Base-by-base conservation (phyloP, 2,329 filamentous ascomycete genomes). In the Tolypocladium sp. region DNA sequence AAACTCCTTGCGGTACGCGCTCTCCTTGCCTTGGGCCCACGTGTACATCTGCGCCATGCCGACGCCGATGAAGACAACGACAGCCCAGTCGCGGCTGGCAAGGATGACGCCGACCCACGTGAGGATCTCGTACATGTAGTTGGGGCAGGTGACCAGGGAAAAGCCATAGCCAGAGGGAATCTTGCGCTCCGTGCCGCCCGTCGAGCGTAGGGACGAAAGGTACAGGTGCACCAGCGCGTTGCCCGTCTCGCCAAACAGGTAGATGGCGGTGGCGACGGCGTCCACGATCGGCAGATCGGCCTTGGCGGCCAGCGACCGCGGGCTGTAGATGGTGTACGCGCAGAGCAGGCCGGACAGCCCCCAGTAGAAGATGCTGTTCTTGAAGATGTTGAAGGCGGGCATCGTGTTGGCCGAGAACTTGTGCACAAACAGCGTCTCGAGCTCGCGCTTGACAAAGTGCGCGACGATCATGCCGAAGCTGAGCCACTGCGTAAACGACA, bases 301-400 rank as follows among this genome's bases (percentile, higher is more conserved):
- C 20, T 75, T 77, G 35, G 89, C 86, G 1, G 91, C 84, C 20
- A 85, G 80, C 5, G 89, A 87, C 64, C 77, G 82, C 7, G 92
- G 92, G 13, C 84, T 81, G 78, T 97, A 97, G 67, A 94, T 84
- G 80, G 89, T 92, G 77, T 88, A 89, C 52, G 91, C 91, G 68
- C 93, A 86, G 68, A 94, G 84, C 33, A 92, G 70, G 55, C 94
- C 94, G 5, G 89, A 88, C 58, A 93, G 75, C 40, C 88, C 69
- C 94, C 94, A 99, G 84, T 99, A 99, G 79, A 97, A 93, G 65
- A 83, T 84, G 65, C 88, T 91, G 82, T 99, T 99, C 77, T 93
- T 94, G 83, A 97, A 88, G 71, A 99, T 91, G 79, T 96, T 96
- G 70, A 76, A 77, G 60, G 84, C 82, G 22, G 94, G 94, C 94